A percentile compares a stretch with the other conserved stretches of the same genome.
phyloP scores from a whole-genome alignment of 495 filamentous ascomycete genomes.

The Xylaria longipes region DNA sequence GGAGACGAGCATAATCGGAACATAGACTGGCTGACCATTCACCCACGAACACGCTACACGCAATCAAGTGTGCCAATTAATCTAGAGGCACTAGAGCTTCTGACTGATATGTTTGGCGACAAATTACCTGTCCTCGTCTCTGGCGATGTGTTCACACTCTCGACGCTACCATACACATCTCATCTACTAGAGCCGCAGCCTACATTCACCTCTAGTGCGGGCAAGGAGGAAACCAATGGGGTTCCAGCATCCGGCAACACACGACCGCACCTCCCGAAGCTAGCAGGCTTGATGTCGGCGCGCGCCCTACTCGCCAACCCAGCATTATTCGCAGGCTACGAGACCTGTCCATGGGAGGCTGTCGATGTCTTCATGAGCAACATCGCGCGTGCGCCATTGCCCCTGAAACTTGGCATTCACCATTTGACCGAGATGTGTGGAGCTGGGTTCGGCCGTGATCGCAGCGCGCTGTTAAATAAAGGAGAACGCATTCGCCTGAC shows the following conservation, averaged over 20 bases:
- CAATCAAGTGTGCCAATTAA: constrained; percentile 63
- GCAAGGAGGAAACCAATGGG: not conserved
- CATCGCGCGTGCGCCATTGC: constrained; percentile 58
- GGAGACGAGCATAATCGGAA: constrained; percentile 50
- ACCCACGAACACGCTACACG: constrained; percentile 63
- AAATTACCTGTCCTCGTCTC: constrained; percentile 65
- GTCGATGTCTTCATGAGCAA: constrained; percentile 64
- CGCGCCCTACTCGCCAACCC: constrained; percentile 68
- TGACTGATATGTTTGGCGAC: constrained; percentile 53
- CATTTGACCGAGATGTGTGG: constrained; percentile 69
- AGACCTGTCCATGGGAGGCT: constrained; percentile 63
- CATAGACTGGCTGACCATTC: constrained; percentile 69
- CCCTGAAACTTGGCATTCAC: constrained; percentile 65
- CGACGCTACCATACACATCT: constrained; percentile 51
- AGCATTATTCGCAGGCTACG: constrained; percentile 62
- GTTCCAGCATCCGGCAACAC: not conserved
- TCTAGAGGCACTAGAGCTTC: constrained; percentile 61
- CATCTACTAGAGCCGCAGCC: constrained; percentile 37
- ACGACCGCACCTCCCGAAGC: constrained; percentile 41
- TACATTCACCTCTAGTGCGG: constrained; percentile 30
- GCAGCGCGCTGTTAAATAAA: constrained; percentile 54
- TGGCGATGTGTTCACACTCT: constrained; percentile 65
- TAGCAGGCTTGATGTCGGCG: constrained; percentile 67
- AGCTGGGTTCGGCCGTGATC: constrained; percentile 54
- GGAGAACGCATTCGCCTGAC: constrained; percentile 59